Evolutionary conservation across 2,329 filamentous ascomycete species (phyloP).

Genomic region (Penicillium occitanis): DNA sequence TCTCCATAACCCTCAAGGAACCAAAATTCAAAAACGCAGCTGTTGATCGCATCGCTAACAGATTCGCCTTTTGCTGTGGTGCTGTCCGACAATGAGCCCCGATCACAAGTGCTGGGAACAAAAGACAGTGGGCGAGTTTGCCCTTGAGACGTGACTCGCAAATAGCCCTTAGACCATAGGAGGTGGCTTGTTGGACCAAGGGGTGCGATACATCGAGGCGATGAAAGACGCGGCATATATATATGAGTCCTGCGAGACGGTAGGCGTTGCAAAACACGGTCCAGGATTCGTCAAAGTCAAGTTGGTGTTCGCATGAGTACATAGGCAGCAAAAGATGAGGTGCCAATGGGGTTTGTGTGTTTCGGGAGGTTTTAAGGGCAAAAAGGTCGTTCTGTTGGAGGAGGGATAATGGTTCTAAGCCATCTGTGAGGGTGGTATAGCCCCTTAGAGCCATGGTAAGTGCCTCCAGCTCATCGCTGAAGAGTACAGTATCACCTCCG

Average conservation of each 20-base stretch:
- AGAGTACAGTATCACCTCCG: not conserved
- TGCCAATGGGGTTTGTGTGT: not conserved
- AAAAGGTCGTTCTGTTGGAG: not conserved
- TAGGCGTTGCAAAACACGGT: slow-evolving; percentile 42
- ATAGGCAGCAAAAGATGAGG: not conserved
- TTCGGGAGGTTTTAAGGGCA: not conserved
- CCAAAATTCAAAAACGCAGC: slow-evolving; percentile 23
- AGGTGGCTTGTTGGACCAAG: slow-evolving; percentile 39
- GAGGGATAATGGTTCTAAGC: not conserved
- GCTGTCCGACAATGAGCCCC: slow-evolving; percentile 20
- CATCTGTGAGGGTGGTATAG: slow-evolving; percentile 1
- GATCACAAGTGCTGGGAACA: slow-evolving; percentile 23
- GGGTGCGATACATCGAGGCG: slow-evolving; percentile 40
- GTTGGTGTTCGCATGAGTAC: slow-evolving; percentile 14
- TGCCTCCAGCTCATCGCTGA: slow-evolving; percentile 6
- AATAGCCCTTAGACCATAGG: slow-evolving; percentile 18
- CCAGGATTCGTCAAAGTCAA: slow-evolving; percentile 37
- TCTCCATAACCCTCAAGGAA: slow-evolving; percentile 22
- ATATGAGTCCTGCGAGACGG: slow-evolving; percentile 45
- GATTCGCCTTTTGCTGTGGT: slow-evolving; percentile 17
- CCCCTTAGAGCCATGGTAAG: slow-evolving; percentile 15
- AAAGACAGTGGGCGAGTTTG: slow-evolving; percentile 23
- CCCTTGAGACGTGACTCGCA: slow-evolving; percentile 22
- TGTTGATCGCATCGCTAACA: slow-evolving; percentile 16
- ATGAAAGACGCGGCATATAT: slow-evolving; percentile 47